Percentiles rank a stretch among this genome's conserved stretches.
phyloP scores from a whole-genome alignment of 495 filamentous ascomycete species.

The Penicillium tannophilum region DNA sequence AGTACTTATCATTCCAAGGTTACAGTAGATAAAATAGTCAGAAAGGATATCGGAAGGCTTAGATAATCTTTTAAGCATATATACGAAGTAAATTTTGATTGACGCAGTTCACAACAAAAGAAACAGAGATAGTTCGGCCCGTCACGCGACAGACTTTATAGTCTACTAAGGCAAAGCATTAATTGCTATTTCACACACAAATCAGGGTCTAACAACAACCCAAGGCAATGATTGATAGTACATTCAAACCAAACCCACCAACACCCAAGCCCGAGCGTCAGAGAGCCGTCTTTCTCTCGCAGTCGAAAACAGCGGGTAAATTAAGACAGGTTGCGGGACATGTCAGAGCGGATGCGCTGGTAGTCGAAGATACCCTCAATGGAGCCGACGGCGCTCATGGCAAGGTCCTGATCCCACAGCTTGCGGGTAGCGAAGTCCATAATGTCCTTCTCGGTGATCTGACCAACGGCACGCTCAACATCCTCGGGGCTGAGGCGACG shows the following conservation, averaged over 20 bases:
- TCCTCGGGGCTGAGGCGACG: constrained; percentile 87
- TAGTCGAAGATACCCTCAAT: constrained; percentile 94
- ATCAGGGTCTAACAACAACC: constrained; percentile 35
- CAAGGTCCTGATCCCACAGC: constrained; percentile 96
- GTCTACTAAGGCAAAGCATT: constrained; percentile 41
- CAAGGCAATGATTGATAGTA: constrained; percentile 42
- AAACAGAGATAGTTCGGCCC: constrained; percentile 34
- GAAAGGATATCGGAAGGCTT: not conserved
- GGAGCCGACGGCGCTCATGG: constrained; percentile 86
- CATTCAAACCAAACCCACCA: constrained; percentile 33
- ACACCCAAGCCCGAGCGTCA: constrained; percentile 8
- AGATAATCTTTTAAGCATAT: constrained; percentile 2
- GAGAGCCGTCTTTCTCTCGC: constrained; percentile 29
- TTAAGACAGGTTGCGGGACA: constrained; percentile 74
- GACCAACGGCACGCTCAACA: constrained; percentile 86
- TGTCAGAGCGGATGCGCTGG: constrained; percentile 82
- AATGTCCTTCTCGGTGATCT: constrained; percentile 93
- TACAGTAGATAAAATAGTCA: not conserved
- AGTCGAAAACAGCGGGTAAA: constrained; percentile 18
- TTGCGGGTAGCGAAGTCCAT: constrained; percentile 89
- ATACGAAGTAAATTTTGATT: constrained; percentile 15
- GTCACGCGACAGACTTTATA: constrained; percentile 33
- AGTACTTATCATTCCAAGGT: no score
- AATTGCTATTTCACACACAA: constrained; percentile 43
- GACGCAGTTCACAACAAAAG: constrained; percentile 16